These are phyloP conservation scores for Chlamydomonas sp. DNA, from an alignment of 139 green algal genomes.

Conservation along the genomic window DNA sequence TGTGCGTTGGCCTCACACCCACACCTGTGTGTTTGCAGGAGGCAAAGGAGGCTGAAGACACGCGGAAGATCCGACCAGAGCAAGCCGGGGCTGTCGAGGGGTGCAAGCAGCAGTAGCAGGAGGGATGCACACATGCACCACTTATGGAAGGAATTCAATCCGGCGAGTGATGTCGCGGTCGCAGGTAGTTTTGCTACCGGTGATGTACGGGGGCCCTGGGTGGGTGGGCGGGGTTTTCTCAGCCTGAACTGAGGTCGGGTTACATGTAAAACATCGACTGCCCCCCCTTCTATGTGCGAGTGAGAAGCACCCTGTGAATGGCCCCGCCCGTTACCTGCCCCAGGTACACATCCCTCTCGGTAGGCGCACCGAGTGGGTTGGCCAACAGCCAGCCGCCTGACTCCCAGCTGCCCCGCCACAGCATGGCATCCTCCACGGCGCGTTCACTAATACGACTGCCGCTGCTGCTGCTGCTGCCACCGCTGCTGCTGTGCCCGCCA, in stretches of 20 bases:
- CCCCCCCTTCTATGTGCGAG: too few relatives aligned
- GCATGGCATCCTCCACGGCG: background rate
- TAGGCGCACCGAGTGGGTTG: conserved; percentile 18
- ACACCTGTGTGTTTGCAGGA: background rate
- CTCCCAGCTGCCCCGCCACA: conserved; percentile 1
- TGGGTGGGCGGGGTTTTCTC: too few relatives aligned
- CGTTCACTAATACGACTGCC: too few relatives aligned
- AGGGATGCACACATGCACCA: too few relatives aligned
- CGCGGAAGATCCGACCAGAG: conserved; percentile 3
- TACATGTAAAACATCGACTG: too few relatives aligned
- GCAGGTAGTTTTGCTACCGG: too few relatives aligned
- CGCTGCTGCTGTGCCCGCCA: too few relatives aligned
- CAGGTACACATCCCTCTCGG: conserved; percentile 30
- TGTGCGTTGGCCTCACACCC: background rate
- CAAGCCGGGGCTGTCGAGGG: background rate
- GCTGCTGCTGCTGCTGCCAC: too few relatives aligned
- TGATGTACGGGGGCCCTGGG: too few relatives aligned
- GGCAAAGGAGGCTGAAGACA: conserved; percentile 4
- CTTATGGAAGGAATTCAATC: too few relatives aligned
- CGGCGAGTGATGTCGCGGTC: too few relatives aligned
- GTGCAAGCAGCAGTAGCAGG: conserved; percentile 11
- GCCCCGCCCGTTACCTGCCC: background rate
- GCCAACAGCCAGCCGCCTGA: conserved; percentile 12
- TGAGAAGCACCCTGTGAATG: conserved; percentile 16
- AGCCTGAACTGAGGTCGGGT: too few relatives aligned